phyloP scores from a whole-genome alignment of 345 rosid species.

The Brassica nigra region DNA sequence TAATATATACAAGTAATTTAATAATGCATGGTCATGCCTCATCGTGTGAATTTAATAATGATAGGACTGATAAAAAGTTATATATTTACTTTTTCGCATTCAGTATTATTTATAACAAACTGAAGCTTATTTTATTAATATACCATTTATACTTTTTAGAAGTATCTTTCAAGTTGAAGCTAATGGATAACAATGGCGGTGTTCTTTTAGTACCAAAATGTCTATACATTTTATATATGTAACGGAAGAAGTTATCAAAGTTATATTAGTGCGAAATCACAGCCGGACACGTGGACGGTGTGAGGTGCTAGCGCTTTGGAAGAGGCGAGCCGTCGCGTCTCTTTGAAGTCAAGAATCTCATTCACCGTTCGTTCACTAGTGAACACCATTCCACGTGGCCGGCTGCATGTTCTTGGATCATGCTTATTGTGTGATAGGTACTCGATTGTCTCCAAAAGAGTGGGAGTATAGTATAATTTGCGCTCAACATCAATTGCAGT shows the following conservation, averaged over 20 bases:
- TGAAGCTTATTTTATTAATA: neutral
- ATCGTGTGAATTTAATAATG: neutral
- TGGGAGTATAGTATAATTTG: neutral
- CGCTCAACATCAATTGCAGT: neutral
- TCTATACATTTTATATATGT: neutral
- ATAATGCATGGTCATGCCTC: neutral
- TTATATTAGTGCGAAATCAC: neutral
- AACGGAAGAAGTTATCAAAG: neutral
- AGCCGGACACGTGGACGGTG: neutral
- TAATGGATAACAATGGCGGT: slow-evolving; percentile 30
- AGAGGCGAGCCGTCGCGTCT: slow-evolving; percentile 1
- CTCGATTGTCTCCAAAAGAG: neutral
- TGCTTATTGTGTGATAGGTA: neutral
- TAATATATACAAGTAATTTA: neutral
- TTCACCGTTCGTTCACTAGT: neutral
- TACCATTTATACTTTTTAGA: neutral
- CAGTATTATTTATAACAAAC: neutral
- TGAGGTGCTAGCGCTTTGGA: neutral
- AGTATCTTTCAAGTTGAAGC: neutral
- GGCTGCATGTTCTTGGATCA: slow-evolving; percentile 15
- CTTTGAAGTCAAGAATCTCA: neutral
- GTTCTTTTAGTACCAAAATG: slow-evolving; percentile 1
- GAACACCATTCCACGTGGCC: slow-evolving; percentile 27
- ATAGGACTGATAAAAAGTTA: neutral
- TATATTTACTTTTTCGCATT: too few relatives aligned